Percentiles rank a stretch among this genome's conserved stretches.
Evolutionary conservation across 2,329 filamentous ascomycete genomes (phyloP).

Genomic region (Pseudogymnoascus pannorum): DNA sequence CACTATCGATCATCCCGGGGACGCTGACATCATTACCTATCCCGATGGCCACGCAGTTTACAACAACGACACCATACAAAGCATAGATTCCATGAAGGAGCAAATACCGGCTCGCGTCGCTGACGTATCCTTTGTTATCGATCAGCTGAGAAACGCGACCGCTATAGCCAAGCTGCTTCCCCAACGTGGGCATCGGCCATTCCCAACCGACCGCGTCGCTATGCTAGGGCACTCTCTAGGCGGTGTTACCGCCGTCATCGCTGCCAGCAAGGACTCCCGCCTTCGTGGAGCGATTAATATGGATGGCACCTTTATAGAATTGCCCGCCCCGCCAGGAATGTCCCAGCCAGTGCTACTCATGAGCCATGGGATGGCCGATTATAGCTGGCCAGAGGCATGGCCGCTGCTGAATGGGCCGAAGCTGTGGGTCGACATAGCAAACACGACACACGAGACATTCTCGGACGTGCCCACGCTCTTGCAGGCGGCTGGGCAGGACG

Average conservation of each 20-base stretch:
- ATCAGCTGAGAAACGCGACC: slow-evolving; percentile 13
- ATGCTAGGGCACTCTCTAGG: slow-evolving; percentile 28
- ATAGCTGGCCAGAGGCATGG: neutral
- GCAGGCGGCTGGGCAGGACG: neutral
- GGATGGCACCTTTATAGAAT: slow-evolving; percentile 29
- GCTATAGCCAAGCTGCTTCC: slow-evolving; percentile 16
- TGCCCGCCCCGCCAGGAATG: slow-evolving; percentile 32
- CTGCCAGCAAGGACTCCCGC: slow-evolving; percentile 25
- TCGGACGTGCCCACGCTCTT: neutral
- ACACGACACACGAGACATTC: neutral
- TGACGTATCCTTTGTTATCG: slow-evolving; percentile 29
- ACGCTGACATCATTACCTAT: slow-evolving; percentile 34
- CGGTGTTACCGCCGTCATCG: slow-evolving; percentile 27
- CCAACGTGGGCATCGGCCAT: neutral
- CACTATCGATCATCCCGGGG: slow-evolving; percentile 37
- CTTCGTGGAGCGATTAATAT: slow-evolving; percentile 31
- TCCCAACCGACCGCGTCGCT: slow-evolving; percentile 16
- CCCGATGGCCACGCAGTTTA: slow-evolving; percentile 29
- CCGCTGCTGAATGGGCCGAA: neutral
- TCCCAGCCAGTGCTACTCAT: slow-evolving; percentile 27
- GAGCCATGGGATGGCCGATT: slow-evolving; percentile 20
- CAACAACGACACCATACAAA: slow-evolving; percentile 7
- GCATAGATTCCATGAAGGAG: slow-evolving; percentile 8
- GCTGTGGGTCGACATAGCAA: neutral
- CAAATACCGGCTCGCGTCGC: slow-evolving; percentile 19